Evolutionary conservation across 2,329 filamentous ascomycete species (phyloP), one percentile per base, ranked within the genome.

Genomic region (Neocatenulostroma microsporum): DNA sequence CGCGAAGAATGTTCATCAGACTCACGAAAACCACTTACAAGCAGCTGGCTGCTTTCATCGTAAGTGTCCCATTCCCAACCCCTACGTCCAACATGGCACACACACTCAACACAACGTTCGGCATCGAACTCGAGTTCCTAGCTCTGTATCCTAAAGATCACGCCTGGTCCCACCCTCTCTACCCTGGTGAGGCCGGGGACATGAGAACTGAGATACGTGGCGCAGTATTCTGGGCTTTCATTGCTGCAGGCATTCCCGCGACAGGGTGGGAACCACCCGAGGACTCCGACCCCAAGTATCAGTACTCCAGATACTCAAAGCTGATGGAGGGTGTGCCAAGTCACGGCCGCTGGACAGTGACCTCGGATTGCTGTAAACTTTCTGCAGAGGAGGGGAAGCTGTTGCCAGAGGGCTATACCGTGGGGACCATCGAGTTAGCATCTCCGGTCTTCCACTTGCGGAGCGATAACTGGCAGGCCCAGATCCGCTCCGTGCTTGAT

Each of bases 381-480:
- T 39, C 45, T n/a, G 6, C 17, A 3, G 32, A 21, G 8, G 45
- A 47, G 25, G 1, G 2, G 3, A 13, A 21, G 3, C 13, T 14
- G 4, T 2, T 36, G 1, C 37, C 42, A 3, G 29, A 24, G 8
- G 23, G 10, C 13, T 40, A 36, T 18, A 4, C 21, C 2, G 14
- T 30, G 10, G 35, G 42, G 18, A 8, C 27, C 9, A 21, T 47
- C 13, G 42, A 50, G 30, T 20, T 50, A 3, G 32, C 34, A 13
- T 46, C 38, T 2, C 30, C 38, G 2, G 36, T 37, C 4, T 33
- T 50, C 10, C 10, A 20, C 12, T 26, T 41, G 6, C n/a, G n/a
- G n/a, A 5, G 4, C 18, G 26, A 35, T 5, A 23, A 41, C 30
- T 44, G 42, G 37, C 14, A 21, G 11, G 14, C 5, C 1, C 42